Base-by-base conservation (phyloP, 1,284 basidiomycete genomes). In the Sphagnurus paluster region DNA sequence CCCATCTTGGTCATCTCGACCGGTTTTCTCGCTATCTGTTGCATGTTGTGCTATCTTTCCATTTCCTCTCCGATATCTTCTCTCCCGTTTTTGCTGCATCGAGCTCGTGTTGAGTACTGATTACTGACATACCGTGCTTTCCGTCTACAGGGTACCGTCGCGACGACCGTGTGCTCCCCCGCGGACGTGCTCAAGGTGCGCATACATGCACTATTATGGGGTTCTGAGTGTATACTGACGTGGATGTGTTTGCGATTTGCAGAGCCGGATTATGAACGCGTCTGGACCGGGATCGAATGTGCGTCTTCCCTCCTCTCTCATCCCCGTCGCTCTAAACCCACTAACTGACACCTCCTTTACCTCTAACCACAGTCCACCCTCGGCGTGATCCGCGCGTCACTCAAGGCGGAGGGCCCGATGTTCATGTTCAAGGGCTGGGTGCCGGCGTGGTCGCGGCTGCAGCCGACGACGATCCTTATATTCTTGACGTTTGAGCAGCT, bases 361-460 rank as follows among this genome's bases (percentile, higher is more conserved):
- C 10, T 4, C n/a, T 19, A n/a, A 26, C 29, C 13, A 11, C 56
- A 84, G 76, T 89, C 87, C 13, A 86, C 90, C 2, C 52, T 91
- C 21, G 73, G 66, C 8, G 84, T 91, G 39, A 91, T 95, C 63
- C 71, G 76, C 24, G 61, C 75, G 6, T 89, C 90, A 38, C 76
- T 95, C 54, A 75, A 78, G 50, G 84, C 72, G 52, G 93, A 96
- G 64, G 93, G 93, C 5, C 64, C 88, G 3, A 83, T 86, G 76
- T 95, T 93, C 76, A 90, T 95, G 82, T 94, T 96, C 76, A 92
- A 91, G 64, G 88, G 93, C 54, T 90, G 90, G 91, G 67, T 90
- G 8, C 88, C 88, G 0, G 87, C 88, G 16, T 93, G 90, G 90
- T 81, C 80, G 47, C 76, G 91, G 64, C 75, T 93, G 34, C 88